Base-by-base conservation (phyloP, 1,284 basidiomycete species). In the Leccinum pachyderme region DNA sequence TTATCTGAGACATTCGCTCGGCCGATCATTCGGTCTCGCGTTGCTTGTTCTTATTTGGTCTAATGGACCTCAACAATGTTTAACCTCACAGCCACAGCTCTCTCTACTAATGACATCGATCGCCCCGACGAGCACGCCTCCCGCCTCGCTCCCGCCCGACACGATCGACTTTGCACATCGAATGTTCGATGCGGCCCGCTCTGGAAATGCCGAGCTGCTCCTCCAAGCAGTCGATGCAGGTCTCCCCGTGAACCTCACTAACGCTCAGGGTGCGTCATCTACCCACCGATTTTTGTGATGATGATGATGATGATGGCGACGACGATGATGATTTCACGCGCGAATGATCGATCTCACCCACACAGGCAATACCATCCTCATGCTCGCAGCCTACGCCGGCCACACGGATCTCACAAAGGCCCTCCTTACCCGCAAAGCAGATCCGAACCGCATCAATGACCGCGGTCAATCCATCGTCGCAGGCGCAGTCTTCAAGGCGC, bases 381-480 rank as follows among this genome's bases (percentile, higher is more conserved):
- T 94, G 90, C 81, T 93, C 41, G 86, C 89, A 2, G 80, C 89
- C 3, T 94, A 94, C 68, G 83, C 86, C 43, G 90, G 91, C 1
- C 89, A 92, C 60, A 66, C 74, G 1, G 73, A 77, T 1, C 80
- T 89, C 18, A 77, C 84, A 0, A 71, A 72, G 41, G 75, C 74
- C 7, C 77, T 92, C 25, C 67, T 91, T 39, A 60, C 68, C 6
- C 76, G 78, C 28, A 81, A 82, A 1, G 88, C 82, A 37, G 87
- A 92, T 67, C 79, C 83, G 0, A 85, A 93, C 65, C 78, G 83
- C 22, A 66, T 85, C 35, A 95, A 95, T 68, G 89, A 89, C 59
- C 77, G 81, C 4, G 84, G 83, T 0, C 92, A 94, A 66, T 86
- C 86, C n/a, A 85, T 89, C 29, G 71, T 94, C 7, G 87, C 91